Evolutionary conservation across 148 eudicot genomes (phyloP), one percentile per base, ranked within the genome.

Genomic region (Rhododendron griersonianum): DNA sequence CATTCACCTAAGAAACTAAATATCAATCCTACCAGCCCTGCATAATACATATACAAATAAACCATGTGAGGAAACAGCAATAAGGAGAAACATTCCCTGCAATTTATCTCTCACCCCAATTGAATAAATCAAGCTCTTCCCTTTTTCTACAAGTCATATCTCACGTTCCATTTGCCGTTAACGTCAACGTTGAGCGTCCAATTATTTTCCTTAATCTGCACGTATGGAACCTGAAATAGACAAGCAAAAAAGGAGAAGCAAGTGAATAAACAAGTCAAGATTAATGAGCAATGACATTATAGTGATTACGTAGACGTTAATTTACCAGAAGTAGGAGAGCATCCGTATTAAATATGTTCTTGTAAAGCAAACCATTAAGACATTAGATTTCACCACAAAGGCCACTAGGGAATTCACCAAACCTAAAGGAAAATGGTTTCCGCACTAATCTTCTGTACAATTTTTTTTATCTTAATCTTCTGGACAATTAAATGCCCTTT

Each of bases 151-250:
- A 94, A 84, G 85, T 91, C 88, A 83, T 91, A 94, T 86, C 92
- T 92, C 84, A 92, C 89, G 78, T 90, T 94, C 95, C 96, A 94
- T 86, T 80, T 90, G 47, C 93, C 91, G 35, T 89, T 90, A 13
- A 83, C 67, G 78, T 94, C 91, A 59, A 91, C 86, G 85, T 91
- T 94, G 48, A 94, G 76, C 2, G 93, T 88, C 96, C 96, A 94
- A 57, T 93, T 94, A 83, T 94, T 94, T 89, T 94, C 96, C 83
- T 92, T 89, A 76, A 93, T 78, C 87, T 94, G 95, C 69, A 94
- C 14, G 78, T 94, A 92, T 6, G 96, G 91, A 35, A 93, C 86
- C 95, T 92, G 93, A 81, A 87, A 85, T 21, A 78, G 59, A 59
- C 75, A 47, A 25, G 83, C 23, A 55, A 48, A 71, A 2, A 21